Evolutionary conservation across 768 basidiomycete species (phyloP).

Genomic region (Kwoniella sp.): DNA sequence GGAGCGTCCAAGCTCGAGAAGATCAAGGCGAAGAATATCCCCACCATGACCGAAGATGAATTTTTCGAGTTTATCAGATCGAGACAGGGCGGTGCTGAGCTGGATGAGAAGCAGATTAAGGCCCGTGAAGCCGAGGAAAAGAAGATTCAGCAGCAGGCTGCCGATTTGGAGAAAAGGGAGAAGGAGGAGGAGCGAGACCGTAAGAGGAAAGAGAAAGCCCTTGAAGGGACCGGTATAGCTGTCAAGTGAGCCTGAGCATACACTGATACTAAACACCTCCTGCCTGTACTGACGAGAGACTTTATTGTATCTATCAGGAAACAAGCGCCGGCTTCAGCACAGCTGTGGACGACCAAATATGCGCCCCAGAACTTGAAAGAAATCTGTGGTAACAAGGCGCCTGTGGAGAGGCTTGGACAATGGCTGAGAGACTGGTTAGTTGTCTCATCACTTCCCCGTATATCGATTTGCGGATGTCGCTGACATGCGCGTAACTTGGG

Average conservation of each 20-base stretch:
- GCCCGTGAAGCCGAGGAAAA: slow-evolving; percentile 68
- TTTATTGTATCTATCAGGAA: slow-evolving; percentile 21
- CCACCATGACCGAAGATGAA: slow-evolving; percentile 79
- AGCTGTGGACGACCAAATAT: slow-evolving; percentile 94
- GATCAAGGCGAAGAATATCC: slow-evolving; percentile 77
- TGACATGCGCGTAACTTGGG: neutral
- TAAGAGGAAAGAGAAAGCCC: slow-evolving; percentile 48
- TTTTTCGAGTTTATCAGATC: slow-evolving; percentile 81
- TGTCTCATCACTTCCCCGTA: neutral
- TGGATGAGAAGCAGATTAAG: slow-evolving; percentile 80
- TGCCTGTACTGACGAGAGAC: neutral
- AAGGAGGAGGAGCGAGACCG: slow-evolving; percentile 60
- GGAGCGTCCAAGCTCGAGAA: slow-evolving; percentile 84
- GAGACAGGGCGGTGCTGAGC: slow-evolving; percentile 62
- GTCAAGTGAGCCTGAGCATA: slow-evolving; percentile 45
- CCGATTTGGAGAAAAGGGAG: slow-evolving; percentile 63
- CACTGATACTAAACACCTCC: neutral
- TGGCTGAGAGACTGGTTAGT: slow-evolving; percentile 88
- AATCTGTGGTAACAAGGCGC: slow-evolving; percentile 91
- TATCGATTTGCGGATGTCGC: neutral
- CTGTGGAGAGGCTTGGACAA: slow-evolving; percentile 80
- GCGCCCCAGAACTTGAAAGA: slow-evolving; percentile 86
- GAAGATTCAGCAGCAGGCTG: slow-evolving; percentile 64
- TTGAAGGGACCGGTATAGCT: slow-evolving; percentile 45
- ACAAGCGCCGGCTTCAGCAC: slow-evolving; percentile 58